Evolutionary conservation across 805 yeast genomes (phyloP).

Genomic region (Allodekkera sacchari): DNA sequence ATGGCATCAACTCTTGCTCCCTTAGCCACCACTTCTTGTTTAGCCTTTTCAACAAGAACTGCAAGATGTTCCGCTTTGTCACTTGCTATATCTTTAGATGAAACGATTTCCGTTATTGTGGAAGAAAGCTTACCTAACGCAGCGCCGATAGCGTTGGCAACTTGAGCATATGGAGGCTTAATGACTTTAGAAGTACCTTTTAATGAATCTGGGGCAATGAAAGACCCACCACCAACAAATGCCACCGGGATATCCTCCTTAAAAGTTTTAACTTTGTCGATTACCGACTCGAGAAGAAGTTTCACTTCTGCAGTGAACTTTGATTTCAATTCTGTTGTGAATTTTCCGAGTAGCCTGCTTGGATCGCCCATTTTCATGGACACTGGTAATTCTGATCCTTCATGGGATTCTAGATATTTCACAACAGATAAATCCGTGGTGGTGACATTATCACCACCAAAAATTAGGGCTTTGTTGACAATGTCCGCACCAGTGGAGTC

Average conservation of each 20-base stretch:
- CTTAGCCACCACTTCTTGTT: constrained; percentile 6
- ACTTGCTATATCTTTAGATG: constrained; percentile 4
- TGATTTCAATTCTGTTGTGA: constrained; percentile 6
- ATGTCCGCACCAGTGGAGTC: constrained; percentile 40
- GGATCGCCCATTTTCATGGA: constrained; percentile 20
- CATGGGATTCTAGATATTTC: constrained; percentile 21
- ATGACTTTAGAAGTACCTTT: constrained; percentile 35
- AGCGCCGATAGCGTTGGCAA: constrained; percentile 45
- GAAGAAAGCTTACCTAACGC: constrained; percentile 37
- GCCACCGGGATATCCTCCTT: too few species aligned
- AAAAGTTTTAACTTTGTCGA: too few species aligned
- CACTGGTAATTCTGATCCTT: too few species aligned
- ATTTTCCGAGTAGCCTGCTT: constrained; percentile 13
- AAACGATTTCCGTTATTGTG: constrained; percentile 5
- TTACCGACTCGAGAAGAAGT: constrained; percentile 28
- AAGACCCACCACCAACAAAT: too few species aligned
- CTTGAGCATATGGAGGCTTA: constrained; percentile 32
- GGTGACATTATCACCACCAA: constrained; percentile 34
- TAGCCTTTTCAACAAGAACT: constrained; percentile 7
- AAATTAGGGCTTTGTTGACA: constrained; percentile 25
- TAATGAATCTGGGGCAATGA: constrained; percentile 25
- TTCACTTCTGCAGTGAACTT: constrained; percentile 7
- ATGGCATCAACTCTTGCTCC: constrained; percentile 16
- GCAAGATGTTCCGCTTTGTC: constrained; percentile 7
- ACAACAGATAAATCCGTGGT: constrained; percentile 35